A percentile compares a stretch with the other conserved stretches of the same genome.
These are phyloP conservation scores for Leccinum insolens DNA, from an alignment of 1,284 basidiomycete species.

Conservation along the genomic window DNA sequence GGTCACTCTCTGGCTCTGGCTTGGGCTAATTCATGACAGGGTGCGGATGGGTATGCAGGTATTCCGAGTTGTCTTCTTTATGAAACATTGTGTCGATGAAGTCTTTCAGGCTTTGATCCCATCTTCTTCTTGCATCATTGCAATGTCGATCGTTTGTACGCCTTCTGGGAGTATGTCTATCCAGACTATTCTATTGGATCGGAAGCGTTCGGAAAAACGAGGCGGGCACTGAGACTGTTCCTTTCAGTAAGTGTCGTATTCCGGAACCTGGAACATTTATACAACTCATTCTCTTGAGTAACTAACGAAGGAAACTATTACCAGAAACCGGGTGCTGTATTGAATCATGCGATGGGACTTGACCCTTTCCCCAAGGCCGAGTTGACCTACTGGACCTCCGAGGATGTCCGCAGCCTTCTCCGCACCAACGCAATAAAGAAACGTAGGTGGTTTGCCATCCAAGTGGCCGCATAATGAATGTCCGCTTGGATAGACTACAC, in stretches of 20 bases:
- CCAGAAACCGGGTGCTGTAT: not conserved
- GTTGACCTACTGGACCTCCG: conserved; percentile 16
- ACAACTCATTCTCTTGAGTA: not conserved
- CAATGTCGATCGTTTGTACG: conserved; percentile 22
- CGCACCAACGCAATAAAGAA: not conserved
- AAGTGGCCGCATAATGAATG: not conserved
- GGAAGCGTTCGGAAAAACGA: conserved; percentile 15
- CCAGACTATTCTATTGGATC: conserved; percentile 16
- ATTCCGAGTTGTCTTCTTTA: not conserved
- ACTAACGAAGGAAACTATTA: conserved; percentile 2
- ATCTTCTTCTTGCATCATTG: conserved; percentile 23
- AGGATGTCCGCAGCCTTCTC: conserved; percentile 11
- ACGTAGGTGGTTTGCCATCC: conserved; percentile 2
- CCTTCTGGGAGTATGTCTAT: conserved; percentile 25
- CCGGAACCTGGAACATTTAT: not conserved
- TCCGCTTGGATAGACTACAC: conserved; percentile 19
- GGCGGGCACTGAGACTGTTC: not conserved
- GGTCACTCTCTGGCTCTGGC: not conserved
- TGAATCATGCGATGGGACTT: conserved; percentile 7
- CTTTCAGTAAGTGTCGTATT: conserved; percentile 12
- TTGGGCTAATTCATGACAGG: conserved; percentile 3
- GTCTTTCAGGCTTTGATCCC: conserved; percentile 16
- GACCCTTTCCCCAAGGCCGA: conserved; percentile 11
- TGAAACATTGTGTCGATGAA: not conserved
- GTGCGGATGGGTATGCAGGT: conserved; percentile 19